Percentiles rank a stretch among this genome's conserved stretches.
Conservation (phyloP, 768 basidiomycete species). For the Panaeolus papilionaceus region DNA sequence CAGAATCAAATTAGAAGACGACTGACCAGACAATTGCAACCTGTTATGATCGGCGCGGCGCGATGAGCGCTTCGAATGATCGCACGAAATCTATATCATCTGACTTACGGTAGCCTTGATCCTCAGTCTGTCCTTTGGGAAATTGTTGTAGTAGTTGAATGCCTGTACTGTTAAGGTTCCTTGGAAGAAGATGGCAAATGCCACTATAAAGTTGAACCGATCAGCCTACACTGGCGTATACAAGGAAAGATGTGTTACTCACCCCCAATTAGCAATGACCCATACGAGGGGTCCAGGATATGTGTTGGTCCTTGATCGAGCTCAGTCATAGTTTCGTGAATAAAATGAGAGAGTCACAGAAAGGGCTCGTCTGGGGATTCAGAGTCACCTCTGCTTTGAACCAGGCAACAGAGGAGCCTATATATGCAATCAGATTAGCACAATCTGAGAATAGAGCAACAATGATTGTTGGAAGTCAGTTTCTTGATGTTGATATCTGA, state of each 20-base stretch:
- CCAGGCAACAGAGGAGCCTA: too few relatives aligned
- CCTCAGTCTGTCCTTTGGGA: not conserved
- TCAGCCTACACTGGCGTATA: not conserved
- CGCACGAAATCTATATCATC: too few relatives aligned
- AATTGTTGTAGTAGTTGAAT: not conserved
- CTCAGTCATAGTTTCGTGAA: not conserved
- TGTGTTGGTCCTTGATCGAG: not conserved
- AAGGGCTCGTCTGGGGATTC: not conserved
- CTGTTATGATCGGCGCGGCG: not conserved
- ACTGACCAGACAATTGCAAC: not conserved
- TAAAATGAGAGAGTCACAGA: not conserved
- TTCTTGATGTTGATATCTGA: too few relatives aligned
- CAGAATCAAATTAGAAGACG: not conserved
- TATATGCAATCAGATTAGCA: too few relatives aligned
- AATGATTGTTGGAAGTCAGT: too few relatives aligned
- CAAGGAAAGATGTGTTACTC: not conserved
- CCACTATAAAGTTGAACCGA: not conserved
- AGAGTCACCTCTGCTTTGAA: not conserved
- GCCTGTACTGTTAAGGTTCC: not conserved
- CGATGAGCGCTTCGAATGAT: too few relatives aligned
- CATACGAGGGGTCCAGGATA: not conserved
- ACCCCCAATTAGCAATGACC: not conserved
- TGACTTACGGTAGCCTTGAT: not conserved
- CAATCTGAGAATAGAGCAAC: too few relatives aligned
- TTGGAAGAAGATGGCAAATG: conserved; percentile 2